phyloP scores from a whole-genome alignment of 2,329 filamentous ascomycete genomes.

The Beauveria pseudobassiana region DNA sequence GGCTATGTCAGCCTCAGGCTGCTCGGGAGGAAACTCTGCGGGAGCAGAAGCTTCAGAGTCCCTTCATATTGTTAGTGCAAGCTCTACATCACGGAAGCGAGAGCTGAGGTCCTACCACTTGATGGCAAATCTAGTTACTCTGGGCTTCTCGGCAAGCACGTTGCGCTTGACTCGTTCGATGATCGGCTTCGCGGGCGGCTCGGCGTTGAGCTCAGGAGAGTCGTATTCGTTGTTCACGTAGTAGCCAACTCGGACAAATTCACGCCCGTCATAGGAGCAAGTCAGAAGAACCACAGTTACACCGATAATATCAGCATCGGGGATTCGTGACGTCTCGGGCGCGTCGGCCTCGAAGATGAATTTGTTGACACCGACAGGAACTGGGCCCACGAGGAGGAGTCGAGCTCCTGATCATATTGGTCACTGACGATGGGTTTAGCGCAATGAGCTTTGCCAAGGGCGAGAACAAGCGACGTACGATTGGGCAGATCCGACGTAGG shows the following conservation, averaged over 20 bases:
- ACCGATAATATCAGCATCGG: slow-evolving; percentile 88
- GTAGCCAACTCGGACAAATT: slow-evolving; percentile 97
- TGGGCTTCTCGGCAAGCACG: slow-evolving; percentile 91
- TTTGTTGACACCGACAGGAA: slow-evolving; percentile 96
- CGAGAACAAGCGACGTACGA: slow-evolving; percentile 55
- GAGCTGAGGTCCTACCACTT: slow-evolving; percentile 66
- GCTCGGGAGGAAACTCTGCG: slow-evolving; percentile 92
- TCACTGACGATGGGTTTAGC: slow-evolving; percentile 47
- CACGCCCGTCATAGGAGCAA: slow-evolving; percentile 90
- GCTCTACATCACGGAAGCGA: neutral
- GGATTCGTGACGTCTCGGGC: slow-evolving; percentile 83
- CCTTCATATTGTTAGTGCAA: slow-evolving; percentile 43
- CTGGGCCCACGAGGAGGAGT: slow-evolving; percentile 96
- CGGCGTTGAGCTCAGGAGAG: slow-evolving; percentile 76
- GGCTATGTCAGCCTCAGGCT: slow-evolving; percentile 82
- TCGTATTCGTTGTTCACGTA: slow-evolving; percentile 99
- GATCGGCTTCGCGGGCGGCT: slow-evolving; percentile 85
- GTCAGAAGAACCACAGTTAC: slow-evolving; percentile 96
- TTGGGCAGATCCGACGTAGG: slow-evolving; percentile 95
- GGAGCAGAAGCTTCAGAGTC: slow-evolving; percentile 96
- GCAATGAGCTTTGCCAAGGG: neutral
- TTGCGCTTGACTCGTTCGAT: slow-evolving; percentile 90
- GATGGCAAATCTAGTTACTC: slow-evolving; percentile 95
- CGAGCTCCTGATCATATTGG: slow-evolving; percentile 97
- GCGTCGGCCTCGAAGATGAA: slow-evolving; percentile 96